Evolutionary conservation across 495 filamentous ascomycete species (phyloP), one percentile per base, ranked within the genome.

Genomic region (Talaromyces adpressus): DNA sequence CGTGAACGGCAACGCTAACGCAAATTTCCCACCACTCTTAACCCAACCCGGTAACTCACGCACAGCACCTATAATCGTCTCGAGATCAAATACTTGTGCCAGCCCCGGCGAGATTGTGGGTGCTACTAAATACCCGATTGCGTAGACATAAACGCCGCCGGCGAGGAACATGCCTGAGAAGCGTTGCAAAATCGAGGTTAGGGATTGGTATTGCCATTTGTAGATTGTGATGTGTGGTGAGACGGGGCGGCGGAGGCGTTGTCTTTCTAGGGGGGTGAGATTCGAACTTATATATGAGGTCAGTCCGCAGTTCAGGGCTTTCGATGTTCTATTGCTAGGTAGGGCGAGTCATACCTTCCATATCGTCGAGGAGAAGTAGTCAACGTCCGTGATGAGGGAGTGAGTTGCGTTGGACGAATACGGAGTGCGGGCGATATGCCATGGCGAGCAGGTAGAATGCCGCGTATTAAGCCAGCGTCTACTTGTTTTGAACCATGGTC

Each of bases 191-290:
- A 68, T 72, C 18, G 87, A 91, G 6, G 76, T 69, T 67, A 86
- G 84, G 84, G 86, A 93, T 41, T 90, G 89, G 67, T 93, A 84
- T 72, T 86, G 84, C 62, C 85, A 85, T 71, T 84, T 79, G 82
- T 93, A 95, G 81, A 91, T 89, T 58, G 75, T 70, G 54, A 95
- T 83, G 71, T 95, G 91, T 29, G 91, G 91, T 27, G 88, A 81
- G 57, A 91, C 81, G 66, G 91, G 91, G 41, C 91, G 91, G 63
- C 76, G 66, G 62, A 84, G 85, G 66, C 91, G 91, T 74, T 95
- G 91, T 47, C 79, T 73, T 65, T 80, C 83, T 69, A 94, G 89
- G 76, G 91, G 82, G 51, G 78, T 59, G 14, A 58, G 56, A 12
- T 32, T 58, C 14, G 45, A 18, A 20, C 45, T n/a, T n/a, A n/a